phyloP scores from a whole-genome alignment of 169 alveolate genomes.

The Babesia ovata region DNA sequence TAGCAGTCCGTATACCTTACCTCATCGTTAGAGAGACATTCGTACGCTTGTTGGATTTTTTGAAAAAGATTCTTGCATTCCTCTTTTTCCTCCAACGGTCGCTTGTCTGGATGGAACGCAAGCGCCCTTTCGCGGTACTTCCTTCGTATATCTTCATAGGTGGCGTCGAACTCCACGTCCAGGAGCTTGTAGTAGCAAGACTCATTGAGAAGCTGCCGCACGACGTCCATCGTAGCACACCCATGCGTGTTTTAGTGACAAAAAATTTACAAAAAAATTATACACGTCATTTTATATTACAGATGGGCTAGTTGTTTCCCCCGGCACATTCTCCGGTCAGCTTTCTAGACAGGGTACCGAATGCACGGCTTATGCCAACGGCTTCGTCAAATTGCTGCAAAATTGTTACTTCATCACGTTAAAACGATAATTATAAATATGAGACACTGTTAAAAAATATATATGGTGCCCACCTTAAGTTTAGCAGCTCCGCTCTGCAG shows the following conservation, averaged over 20 bases:
- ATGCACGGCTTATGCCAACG: constrained; percentile 61
- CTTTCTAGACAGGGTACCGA: constrained; percentile 44
- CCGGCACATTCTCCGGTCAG: constrained; percentile 55
- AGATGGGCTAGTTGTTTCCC: constrained; percentile 15
- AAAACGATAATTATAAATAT: too few species aligned
- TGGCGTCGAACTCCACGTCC: constrained; percentile 81
- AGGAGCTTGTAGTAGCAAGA: constrained; percentile 78
- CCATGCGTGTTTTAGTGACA: background rate
- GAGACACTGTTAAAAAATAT: background rate
- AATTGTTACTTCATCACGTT: background rate
- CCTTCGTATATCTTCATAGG: constrained; percentile 79
- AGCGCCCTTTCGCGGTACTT: constrained; percentile 84
- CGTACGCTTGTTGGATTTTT: constrained; percentile 85
- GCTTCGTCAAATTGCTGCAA: constrained; percentile 53
- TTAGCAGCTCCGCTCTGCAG: constrained; percentile 64
- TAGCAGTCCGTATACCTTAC: background rate
- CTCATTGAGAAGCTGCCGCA: constrained; percentile 24
- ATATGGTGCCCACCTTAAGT: constrained; percentile 37
- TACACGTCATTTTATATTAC: constrained; percentile 8
- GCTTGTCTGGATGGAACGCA: constrained; percentile 86
- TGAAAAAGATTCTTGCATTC: constrained; percentile 81
- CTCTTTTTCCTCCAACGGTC: constrained; percentile 74
- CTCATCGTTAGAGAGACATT: constrained; percentile 43
- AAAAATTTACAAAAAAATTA: background rate
- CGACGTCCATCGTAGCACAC: constrained; percentile 12